Base-by-base conservation (phyloP, 108 stramenopile species). In the Stephanodiscus triporus region DNA sequence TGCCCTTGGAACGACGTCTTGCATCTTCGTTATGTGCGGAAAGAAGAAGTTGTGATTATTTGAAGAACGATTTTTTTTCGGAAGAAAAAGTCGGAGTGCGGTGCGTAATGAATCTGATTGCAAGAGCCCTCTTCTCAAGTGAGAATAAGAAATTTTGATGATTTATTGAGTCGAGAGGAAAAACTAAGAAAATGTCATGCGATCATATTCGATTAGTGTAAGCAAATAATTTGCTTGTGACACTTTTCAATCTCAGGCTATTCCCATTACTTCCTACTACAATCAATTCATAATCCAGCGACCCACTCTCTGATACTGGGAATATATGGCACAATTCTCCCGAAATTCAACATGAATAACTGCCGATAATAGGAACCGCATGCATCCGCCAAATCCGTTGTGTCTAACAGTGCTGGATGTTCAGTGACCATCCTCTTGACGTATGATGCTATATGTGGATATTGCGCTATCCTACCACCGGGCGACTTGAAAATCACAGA, bases 271-370 rank as follows among this genome's bases (percentile, higher is more conserved):
- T n/a, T n/a, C n/a, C n/a, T n/a, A n/a, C n/a, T n/a, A n/a, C n/a
- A n/a, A n/a, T n/a, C n/a, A n/a, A 1, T 67, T 45, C 17, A 82
- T 59, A 82, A 72, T 40, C 42, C 63, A 17, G 70, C 60, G 8
- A 82, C 70, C 81, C 81, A 82, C 16, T 82, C 81, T 49, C 64
- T 34, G 40, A 82, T 23, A 63, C 69, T 79, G 1, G 83, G 83
- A 61, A 81, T 82, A 42, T 72, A 76, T 16, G 94, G 94, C 0
- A 95, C 69, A 2, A 95, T 77, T 4, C 90, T 80, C 13, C 87
- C 82, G 51, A 90, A 89, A 82, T 95, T 95, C 32, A 92, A 66
- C 60, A 91, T 90, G 70, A 92, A 95, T 23, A 95, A 71, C 45
- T 91, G 90, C 49, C 76, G 67, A 69, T 88, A 95, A 56, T 92